A percentile compares a stretch with the other conserved stretches of the same genome.
phyloP scores from a whole-genome alignment of 805 yeast species.

The Starmerella vaccinii region DNA sequence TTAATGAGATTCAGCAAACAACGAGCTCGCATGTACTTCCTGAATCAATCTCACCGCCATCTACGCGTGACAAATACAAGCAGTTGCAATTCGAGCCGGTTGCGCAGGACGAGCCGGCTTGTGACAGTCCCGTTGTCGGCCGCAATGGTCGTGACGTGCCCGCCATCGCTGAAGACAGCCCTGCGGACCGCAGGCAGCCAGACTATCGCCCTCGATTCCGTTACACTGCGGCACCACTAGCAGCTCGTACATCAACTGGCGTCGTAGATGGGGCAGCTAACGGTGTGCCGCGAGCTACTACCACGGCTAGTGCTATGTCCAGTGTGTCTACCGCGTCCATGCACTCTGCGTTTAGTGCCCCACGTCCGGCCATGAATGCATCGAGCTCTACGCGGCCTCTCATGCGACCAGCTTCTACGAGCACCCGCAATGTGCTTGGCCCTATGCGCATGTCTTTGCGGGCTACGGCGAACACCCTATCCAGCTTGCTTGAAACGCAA shows the following conservation, averaged over 20 bases:
- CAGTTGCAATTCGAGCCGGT: conserved; percentile 13
- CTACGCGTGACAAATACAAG: conserved; percentile 75
- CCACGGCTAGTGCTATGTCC: not conserved
- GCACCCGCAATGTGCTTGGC: conserved; percentile 9
- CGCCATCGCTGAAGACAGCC: conserved; percentile 7
- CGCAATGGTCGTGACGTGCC: conserved; percentile 12
- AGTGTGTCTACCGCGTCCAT: not conserved
- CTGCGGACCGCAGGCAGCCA: conserved; percentile 6
- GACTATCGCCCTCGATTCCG: conserved; percentile 12
- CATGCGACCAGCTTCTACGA: conserved; percentile 14
- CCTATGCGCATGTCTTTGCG: conserved; percentile 16
- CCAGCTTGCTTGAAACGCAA: not conserved
- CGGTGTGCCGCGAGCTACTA: not conserved
- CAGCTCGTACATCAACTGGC: conserved; percentile 17
- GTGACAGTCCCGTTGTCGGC: conserved; percentile 27
- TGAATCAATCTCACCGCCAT: conserved; percentile 83
- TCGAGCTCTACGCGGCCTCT: conserved; percentile 9
- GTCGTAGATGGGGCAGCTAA: not conserved
- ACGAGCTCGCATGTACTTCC: conserved; percentile 50
- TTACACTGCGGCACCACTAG: conserved; percentile 11
- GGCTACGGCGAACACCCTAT: conserved; percentile 10
- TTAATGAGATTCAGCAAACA: conserved; percentile 32
- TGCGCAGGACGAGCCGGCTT: conserved; percentile 17
- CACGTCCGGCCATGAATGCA: conserved; percentile 2
- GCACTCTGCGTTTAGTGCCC: not conserved